Conservation (phyloP, 2,329 filamentous ascomycete species). For the Amphichorda felina region DNA sequence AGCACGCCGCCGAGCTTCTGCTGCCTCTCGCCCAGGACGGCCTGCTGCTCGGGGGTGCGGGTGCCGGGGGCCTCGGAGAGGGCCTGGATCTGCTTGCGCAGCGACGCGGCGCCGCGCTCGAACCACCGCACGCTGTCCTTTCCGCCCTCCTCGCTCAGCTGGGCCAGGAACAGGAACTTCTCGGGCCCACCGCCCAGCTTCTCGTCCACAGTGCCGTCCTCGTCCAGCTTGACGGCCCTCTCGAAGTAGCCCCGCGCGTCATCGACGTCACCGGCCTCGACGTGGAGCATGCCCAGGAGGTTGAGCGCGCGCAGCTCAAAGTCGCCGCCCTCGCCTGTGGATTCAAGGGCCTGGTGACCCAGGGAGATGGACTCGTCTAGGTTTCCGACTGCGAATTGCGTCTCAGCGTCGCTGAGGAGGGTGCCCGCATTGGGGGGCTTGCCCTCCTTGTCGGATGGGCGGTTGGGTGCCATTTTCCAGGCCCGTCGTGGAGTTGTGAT, state of each 20-base stretch:
- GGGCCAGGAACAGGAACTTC: constrained; percentile 90
- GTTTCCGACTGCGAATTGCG: constrained; percentile 28
- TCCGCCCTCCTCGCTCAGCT: constrained; percentile 65
- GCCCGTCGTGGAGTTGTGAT: too few species aligned
- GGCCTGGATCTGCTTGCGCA: constrained; percentile 59
- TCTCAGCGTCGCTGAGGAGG: constrained; percentile 25
- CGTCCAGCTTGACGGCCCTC: constrained; percentile 63
- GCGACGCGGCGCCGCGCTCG: constrained; percentile 56
- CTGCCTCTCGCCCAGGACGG: constrained; percentile 53
- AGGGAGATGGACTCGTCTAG: constrained; percentile 25
- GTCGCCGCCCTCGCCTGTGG: constrained; percentile 31
- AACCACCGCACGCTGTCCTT: constrained; percentile 56
- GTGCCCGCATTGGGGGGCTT: constrained; percentile 18
- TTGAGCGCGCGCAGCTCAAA: constrained; percentile 55
- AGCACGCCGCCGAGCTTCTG: constrained; percentile 80
- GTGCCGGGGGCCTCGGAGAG: constrained; percentile 34
- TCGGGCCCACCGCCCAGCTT: constrained; percentile 72
- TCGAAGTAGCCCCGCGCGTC: constrained; percentile 61
- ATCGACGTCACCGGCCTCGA: constrained; percentile 74
- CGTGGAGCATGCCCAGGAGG: constrained; percentile 67
- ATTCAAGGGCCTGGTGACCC: constrained; percentile 29
- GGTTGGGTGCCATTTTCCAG: constrained; percentile 27
- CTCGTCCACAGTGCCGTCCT: constrained; percentile 59
- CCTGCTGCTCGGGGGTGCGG: constrained; percentile 23
- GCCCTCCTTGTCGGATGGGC: constrained; percentile 16